Evolutionary conservation across 2,329 filamentous ascomycete species (phyloP), one percentile per base, ranked within the genome.

Genomic region (Alternaria ventricosa): DNA sequence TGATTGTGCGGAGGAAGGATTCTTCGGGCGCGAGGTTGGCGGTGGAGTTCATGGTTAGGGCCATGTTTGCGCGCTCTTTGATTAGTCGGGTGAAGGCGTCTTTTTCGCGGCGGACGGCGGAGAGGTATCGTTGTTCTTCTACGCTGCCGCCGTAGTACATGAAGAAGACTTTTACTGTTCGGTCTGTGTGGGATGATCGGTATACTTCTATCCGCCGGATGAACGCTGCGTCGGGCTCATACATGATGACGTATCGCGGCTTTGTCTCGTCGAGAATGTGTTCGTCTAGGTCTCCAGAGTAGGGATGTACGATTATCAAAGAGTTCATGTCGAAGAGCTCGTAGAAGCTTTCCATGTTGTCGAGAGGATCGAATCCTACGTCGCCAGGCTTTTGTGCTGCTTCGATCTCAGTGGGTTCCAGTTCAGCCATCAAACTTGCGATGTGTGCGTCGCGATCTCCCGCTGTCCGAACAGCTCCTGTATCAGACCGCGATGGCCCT

Each of bases 161-260:
- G 78, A 98, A 98, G 82, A 97, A 99, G 1, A 97, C 94, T 46
- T 93, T 88, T 45, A 98, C 92, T 73, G 93, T 94, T 36, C 94
- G 87, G 77, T 95, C 93, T 61, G 90, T 92, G 81, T 99, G 96
- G 10, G 94, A 97, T 56, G 94, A 97, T 43, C 96, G 90, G 81
- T 98, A 99, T 2, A 98, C 94, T 78, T 99, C 96, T 20, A 99
- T 91, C 41, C 95, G 87, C 13, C 96, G 89, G 74, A 98, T 97
- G 79, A 99, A 99, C 4, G 95, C 90, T 4, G 95, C 89, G 69
- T 98, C 94, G 1, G 96, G 95, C 78, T 98, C 96, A 80, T 97
- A 99, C 96, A 99, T 98, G 82, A 99, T 92, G 63, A 99, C 93
- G 79, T 97, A 97, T 64, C 92, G 90, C 33, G 96, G 96, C 75